Evolutionary conservation across 306 rosid species (phyloP).

Genomic region (Chamaecrista fasciculata): DNA sequence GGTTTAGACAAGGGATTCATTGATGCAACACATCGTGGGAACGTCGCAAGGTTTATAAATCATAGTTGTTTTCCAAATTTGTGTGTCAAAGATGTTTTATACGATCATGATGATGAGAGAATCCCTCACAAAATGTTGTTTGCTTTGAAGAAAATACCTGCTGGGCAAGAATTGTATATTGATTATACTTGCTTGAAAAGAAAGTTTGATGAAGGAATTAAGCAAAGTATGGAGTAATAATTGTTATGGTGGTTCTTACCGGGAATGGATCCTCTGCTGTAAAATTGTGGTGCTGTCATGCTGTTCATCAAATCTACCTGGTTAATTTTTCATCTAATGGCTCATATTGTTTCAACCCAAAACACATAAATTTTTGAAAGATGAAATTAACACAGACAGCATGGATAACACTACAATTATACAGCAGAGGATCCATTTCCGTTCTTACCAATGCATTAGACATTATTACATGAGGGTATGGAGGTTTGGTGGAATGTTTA

Average conservation of each 20-base stretch:
- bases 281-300: too few species aligned
- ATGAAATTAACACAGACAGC: too few species aligned
- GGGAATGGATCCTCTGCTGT: too few species aligned
- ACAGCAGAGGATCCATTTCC: too few species aligned
- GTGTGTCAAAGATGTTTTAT: conserved; percentile 10
- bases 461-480: too few species aligned
- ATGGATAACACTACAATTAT: too few species aligned
- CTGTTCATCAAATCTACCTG: too few species aligned
- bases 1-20: conserved; percentile 28
- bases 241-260: conserved; percentile 28
- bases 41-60: conserved; percentile 40
- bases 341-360: too few species aligned
- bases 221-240: background rate
- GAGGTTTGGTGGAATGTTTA: too few species aligned
- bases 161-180: conserved; percentile 33
- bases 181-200: conserved; percentile 25
- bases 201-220: background rate
- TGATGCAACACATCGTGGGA: conserved; percentile 33
- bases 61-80: conserved; percentile 41
- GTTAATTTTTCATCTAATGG: too few species aligned
- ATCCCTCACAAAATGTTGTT: conserved; percentile 35
- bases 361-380: too few species aligned
- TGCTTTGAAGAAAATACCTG: conserved; percentile 36
- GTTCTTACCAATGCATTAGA: too few species aligned
- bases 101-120: conserved; percentile 19